Percentiles rank a stretch among this genome's conserved stretches.
Evolutionary conservation across 1,284 basidiomycete genomes (phyloP).

Genomic region (Trametes sp.): DNA sequence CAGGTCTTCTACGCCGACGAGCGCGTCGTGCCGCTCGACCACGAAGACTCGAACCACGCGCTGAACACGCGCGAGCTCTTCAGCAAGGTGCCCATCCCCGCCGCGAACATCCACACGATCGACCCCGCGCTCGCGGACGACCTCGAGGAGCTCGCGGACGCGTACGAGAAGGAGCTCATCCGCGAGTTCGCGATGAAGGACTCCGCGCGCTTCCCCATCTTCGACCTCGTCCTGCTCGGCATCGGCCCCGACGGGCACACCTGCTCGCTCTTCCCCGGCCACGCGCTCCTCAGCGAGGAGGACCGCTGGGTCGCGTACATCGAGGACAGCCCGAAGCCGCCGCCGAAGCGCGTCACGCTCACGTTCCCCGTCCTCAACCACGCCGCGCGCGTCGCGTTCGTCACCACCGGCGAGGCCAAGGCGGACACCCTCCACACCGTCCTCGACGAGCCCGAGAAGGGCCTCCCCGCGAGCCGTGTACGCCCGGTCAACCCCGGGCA

Average conservation of each 20-base stretch:
- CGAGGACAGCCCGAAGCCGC: slow-evolving; percentile 94
- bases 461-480: slow-evolving; percentile 87
- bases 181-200: slow-evolving; percentile 90
- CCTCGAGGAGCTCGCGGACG: slow-evolving; percentile 89
- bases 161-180: slow-evolving; percentile 94
- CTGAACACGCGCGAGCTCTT: slow-evolving; percentile 84
- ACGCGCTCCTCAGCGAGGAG: slow-evolving; percentile 84
- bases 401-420: slow-evolving; percentile 87
- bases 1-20: slow-evolving; percentile 99
- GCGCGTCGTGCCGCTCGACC: slow-evolving; percentile 92
- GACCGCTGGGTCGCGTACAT: slow-evolving; percentile 96
- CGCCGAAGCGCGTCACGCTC: slow-evolving; percentile 89
- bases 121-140: slow-evolving; percentile 76
- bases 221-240: slow-evolving; percentile 94
- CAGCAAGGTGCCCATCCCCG: slow-evolving; percentile 84
- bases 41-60: slow-evolving; percentile 91
- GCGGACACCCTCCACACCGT: slow-evolving; percentile 78
- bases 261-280: slow-evolving; percentile 93
- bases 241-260: slow-evolving; percentile 98
- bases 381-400: slow-evolving; percentile 87
- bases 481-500: slow-evolving; percentile 83
- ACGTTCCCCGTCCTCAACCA: slow-evolving; percentile 95
- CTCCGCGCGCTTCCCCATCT: slow-evolving; percentile 92
- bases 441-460: slow-evolving; percentile 83
- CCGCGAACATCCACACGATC: slow-evolving; percentile 86